Conservation (phyloP, 2,329 filamentous ascomycete genomes). For the Exutisphaerella laricina region DNA sequence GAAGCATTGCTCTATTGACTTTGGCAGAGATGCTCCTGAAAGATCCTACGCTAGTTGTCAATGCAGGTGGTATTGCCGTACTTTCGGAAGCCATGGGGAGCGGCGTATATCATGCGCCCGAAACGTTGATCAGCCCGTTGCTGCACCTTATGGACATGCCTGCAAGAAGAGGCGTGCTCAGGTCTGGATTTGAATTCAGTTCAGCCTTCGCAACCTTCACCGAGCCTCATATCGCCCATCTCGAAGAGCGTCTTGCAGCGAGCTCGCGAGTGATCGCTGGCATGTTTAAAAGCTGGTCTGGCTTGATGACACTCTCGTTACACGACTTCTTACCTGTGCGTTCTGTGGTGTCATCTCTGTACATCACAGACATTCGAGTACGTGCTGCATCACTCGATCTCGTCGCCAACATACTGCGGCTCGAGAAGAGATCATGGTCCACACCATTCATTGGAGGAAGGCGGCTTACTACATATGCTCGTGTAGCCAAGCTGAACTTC, state of each 20-base stretch:
- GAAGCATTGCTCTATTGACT: constrained; percentile 88
- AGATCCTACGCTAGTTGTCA: constrained; percentile 73
- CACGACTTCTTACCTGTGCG: constrained; percentile 78
- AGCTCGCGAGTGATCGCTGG: constrained; percentile 90
- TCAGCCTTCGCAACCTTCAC: constrained; percentile 85
- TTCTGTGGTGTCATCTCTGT: constrained; percentile 66
- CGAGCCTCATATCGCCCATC: constrained; percentile 59
- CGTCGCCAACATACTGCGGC: constrained; percentile 74
- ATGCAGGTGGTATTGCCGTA: constrained; percentile 76
- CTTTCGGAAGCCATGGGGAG: constrained; percentile 90
- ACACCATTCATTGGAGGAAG: constrained; percentile 90
- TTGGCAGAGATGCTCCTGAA: constrained; percentile 85
- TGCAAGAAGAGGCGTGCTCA: constrained; percentile 71
- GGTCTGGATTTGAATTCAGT: constrained; percentile 83
- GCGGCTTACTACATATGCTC: constrained; percentile 90
- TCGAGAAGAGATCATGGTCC: constrained; percentile 92
- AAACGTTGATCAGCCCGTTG: constrained; percentile 81
- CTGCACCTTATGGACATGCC: constrained; percentile 85
- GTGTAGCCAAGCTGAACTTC: constrained; percentile 76
- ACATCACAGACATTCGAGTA: constrained; percentile 52
- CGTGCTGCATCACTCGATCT: constrained; percentile 81
- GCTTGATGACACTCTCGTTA: constrained; percentile 80
- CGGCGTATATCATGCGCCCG: constrained; percentile 85
- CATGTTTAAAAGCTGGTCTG: constrained; percentile 88
- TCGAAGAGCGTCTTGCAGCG: constrained; percentile 67